Conservation (phyloP, 179 eudicot species). For the Beta corolliflora region DNA sequence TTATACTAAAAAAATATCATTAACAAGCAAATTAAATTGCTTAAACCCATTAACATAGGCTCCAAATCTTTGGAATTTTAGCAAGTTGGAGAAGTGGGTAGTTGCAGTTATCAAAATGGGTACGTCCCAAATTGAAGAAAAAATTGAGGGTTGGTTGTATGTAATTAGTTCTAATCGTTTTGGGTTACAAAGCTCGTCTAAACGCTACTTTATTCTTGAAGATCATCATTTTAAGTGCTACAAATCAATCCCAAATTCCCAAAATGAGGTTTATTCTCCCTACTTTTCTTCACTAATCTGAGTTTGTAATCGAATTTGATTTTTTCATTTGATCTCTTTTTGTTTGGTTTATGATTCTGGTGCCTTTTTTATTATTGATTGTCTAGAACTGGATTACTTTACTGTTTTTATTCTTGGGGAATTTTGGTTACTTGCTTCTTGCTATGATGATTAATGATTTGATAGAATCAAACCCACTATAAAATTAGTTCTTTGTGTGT, state of each 20-base stretch:
- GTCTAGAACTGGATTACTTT: not conserved
- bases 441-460: not conserved
- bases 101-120: slow-evolving; percentile 26
- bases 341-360: too few species aligned
- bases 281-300: not conserved
- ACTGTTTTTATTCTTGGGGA: not conserved
- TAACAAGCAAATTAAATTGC: too few species aligned
- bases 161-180: slow-evolving; percentile 58
- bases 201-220: slow-evolving; percentile 62
- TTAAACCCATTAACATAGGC: not conserved
- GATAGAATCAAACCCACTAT: not conserved
- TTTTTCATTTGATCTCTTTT: not conserved
- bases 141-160: slow-evolving; percentile 69
- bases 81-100: slow-evolving; percentile 1
- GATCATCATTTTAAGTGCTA: slow-evolving; percentile 60
- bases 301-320: not conserved
- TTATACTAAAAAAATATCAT: not conserved
- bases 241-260: slow-evolving; percentile 49
- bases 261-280: slow-evolving; percentile 30
- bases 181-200: slow-evolving; percentile 56
- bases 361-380: not conserved
- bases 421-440: not conserved
- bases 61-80: not conserved
- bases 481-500: not conserved
- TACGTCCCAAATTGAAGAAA: slow-evolving; percentile 26